Conservation (phyloP, 352 stramenopile species). For the Phytophthora sp. region DNA sequence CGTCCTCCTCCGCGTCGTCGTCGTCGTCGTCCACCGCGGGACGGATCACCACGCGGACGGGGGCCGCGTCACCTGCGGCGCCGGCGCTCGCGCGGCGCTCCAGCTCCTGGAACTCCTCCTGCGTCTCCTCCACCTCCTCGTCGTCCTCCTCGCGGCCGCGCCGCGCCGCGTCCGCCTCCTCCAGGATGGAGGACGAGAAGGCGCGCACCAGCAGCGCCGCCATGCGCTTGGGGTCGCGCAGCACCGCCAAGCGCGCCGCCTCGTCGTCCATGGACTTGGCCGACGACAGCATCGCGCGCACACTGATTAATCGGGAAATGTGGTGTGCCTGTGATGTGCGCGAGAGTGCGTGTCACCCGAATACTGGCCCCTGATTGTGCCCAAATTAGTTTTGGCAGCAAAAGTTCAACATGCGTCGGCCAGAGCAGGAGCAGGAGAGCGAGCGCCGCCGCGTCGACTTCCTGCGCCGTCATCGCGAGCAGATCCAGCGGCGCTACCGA, state of each 20-base stretch:
- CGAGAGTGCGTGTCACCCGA: conserved; percentile 15
- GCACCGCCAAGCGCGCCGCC: conserved; percentile 24
- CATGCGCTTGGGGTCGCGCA: conserved; percentile 53
- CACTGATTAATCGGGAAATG: conserved; percentile 21
- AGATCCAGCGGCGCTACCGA: conserved; percentile 58
- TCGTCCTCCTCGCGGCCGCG: conserved; percentile 32
- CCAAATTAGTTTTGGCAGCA: neutral
- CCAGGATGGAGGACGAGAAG: conserved; percentile 39
- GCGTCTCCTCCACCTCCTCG: conserved; percentile 37
- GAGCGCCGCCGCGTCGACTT: conserved; percentile 46
- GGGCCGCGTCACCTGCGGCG: neutral
- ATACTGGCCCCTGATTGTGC: too few relatives aligned
- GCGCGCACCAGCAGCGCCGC: conserved; percentile 51
- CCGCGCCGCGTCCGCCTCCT: neutral
- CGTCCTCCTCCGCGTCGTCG: conserved; percentile 51
- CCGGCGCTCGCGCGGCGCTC: conserved; percentile 8
- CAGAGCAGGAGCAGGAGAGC: conserved; percentile 10
- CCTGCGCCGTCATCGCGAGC: conserved; percentile 48
- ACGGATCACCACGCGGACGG: conserved; percentile 24
- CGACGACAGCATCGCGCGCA: conserved; percentile 37
- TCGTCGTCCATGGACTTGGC: conserved; percentile 46
- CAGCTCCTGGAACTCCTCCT: conserved; percentile 35
- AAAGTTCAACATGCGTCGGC: neutral
- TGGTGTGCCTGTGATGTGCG: conserved; percentile 11
- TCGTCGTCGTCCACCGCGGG: conserved; percentile 31